Base-by-base conservation (phyloP, 164 flowering plant genomes). In the Magnolia sinica region DNA sequence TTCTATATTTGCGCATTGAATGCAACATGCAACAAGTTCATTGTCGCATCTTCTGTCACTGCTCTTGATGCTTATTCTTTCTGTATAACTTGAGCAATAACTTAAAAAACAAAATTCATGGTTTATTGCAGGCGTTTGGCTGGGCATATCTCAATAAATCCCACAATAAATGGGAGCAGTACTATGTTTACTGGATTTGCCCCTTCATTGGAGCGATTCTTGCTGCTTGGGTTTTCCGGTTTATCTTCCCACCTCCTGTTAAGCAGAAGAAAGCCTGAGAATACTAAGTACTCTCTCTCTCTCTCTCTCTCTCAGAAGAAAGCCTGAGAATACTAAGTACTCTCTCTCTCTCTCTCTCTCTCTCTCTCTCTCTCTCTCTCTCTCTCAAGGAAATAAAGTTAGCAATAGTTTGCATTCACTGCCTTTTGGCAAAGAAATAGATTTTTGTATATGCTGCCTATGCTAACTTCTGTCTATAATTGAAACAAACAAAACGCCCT, bases 81-180 rank as follows among this genome's bases (percentile, higher is more conserved):
- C 7, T 37, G 45, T 37, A 37, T 37, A 37, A 37, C 45, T 37
- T 37, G 1, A 0, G 1, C 27, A 27, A 2, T 27, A 27, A 27
- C 29, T 27, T 27, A 27, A 27, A 27, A 27, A 55, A 10, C 61
- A 55, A 10, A 7, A 55, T 10, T 55, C 16, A 16, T 55, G 61
- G 18, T 55, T 16, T 55, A 8, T 55, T 80, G 87, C 89, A 91
- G 96, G 97, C 97, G n/a, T 92, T 88, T 83, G 97, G 95, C 0
- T 92, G 95, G 97, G 97, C 95, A n/a, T 91, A 88, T 72, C 29
- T 87, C 27, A 81, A 86, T 76, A 86, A 89, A 51, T 72, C 76
- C 77, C 97, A 92, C 74, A 82, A 91, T 78, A 89, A 92, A 61
- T 92, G 93, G 95, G 95, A 91, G 76, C 95, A 92, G 52, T 86